Percentiles rank a stretch among this genome's conserved stretches.
Evolutionary conservation across 2,329 filamentous ascomycete genomes (phyloP).

Genomic region (Ophiostoma pallidulum): DNA sequence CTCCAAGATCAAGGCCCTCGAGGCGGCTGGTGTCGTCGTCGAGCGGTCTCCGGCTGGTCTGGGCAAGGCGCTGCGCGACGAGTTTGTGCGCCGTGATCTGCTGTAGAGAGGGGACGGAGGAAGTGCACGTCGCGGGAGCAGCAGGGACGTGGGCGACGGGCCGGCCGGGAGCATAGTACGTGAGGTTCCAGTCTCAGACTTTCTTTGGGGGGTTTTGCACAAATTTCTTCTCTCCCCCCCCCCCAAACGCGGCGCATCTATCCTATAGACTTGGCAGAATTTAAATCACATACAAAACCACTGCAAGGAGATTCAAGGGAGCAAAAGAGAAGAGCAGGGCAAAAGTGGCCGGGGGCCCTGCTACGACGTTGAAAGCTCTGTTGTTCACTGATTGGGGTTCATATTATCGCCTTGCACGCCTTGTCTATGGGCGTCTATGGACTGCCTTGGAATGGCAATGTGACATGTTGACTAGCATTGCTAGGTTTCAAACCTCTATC

Average conservation of each 20-base stretch:
- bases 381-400: too few species aligned
- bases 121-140: neutral
- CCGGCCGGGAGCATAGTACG: too few species aligned
- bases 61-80: slow-evolving; percentile 85
- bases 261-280: slow-evolving; percentile 6
- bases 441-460: too few species aligned
- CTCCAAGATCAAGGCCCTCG: slow-evolving; percentile 93
- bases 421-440: too few species aligned
- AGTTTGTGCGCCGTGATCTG: slow-evolving; percentile 94
- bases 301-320: neutral
- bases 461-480: too few species aligned
- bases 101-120: slow-evolving; percentile 51
- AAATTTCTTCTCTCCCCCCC: neutral
- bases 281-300: slow-evolving; percentile 1
- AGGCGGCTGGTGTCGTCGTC: slow-evolving; percentile 88
- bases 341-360: too few species aligned
- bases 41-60: slow-evolving; percentile 88
- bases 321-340: too few species aligned
- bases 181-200: neutral
- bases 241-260: slow-evolving; percentile 3
- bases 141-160: neutral
- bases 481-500: too few species aligned
- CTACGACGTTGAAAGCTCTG: too few species aligned
- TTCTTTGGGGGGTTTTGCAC: neutral
- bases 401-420: too few species aligned